phyloP scores from a whole-genome alignment of 352 stramenopile species.

The Phytophthora meadii region DNA sequence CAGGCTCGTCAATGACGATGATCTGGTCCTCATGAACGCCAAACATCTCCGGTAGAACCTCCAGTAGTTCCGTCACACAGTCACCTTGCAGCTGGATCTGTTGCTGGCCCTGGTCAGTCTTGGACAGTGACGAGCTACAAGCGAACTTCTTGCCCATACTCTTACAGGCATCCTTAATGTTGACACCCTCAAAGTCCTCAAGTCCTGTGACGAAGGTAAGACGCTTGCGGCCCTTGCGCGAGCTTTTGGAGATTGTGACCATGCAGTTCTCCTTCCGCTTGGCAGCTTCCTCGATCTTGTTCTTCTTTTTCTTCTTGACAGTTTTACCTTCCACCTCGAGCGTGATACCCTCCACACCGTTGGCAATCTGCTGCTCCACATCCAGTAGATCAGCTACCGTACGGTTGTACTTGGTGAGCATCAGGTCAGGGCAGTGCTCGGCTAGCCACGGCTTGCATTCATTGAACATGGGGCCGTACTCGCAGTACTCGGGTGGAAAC shows the following conservation, averaged over 20 bases:
- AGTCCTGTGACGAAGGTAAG: conserved; percentile 85
- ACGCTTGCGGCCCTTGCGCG: conserved; percentile 81
- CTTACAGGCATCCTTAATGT: conserved; percentile 87
- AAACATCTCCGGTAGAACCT: conserved; percentile 82
- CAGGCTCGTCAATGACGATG: conserved; percentile 69
- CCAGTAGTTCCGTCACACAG: conserved; percentile 73
- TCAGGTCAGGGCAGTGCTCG: conserved; percentile 74
- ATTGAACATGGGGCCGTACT: conserved; percentile 87
- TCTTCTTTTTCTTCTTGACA: conserved; percentile 88
- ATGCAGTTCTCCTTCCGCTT: conserved; percentile 77
- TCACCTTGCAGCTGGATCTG: conserved; percentile 88
- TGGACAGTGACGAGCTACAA: conserved; percentile 82
- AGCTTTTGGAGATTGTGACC: conserved; percentile 74
- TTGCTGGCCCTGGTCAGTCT: conserved; percentile 76
- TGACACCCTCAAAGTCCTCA: conserved; percentile 81
- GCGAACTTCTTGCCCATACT: conserved; percentile 84
- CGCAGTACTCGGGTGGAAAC: conserved; percentile 85
- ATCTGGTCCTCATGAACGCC: conserved; percentile 79
- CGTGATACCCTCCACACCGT: conserved; percentile 77
- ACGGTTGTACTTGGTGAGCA: conserved; percentile 87
- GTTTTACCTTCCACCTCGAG: conserved; percentile 76
- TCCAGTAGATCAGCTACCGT: conserved; percentile 80
- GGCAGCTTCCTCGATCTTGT: conserved; percentile 75
- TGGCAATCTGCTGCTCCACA: conserved; percentile 80
- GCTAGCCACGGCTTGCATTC: conserved; percentile 86